These are phyloP conservation scores for Echeveria elegans DNA, from an alignment of 164 flowering plant genomes.

Conservation along the genomic window DNA sequence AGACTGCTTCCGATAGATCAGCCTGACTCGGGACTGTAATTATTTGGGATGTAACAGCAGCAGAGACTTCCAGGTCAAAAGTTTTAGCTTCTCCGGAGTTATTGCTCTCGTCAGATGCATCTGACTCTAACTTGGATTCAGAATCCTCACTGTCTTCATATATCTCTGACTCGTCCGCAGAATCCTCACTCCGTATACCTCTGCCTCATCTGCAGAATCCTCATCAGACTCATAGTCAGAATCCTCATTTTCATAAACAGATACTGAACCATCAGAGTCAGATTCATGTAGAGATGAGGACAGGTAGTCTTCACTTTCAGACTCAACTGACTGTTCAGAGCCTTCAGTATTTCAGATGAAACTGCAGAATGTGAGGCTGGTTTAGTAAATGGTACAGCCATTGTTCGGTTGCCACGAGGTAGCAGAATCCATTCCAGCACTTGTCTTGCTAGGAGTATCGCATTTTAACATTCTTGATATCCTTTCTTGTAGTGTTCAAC, in stretches of 20 bases:
- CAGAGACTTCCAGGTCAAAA: background rate
- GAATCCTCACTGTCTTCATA: background rate
- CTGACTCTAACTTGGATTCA: background rate
- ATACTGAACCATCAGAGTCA: background rate
- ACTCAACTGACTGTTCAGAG: no score
- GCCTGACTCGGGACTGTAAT: background rate
- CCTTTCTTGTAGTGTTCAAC: background rate
- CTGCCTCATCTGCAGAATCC: background rate
- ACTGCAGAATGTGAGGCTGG: background rate
- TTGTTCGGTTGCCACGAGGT: no score
- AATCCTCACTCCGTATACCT: background rate
- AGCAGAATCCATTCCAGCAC: background rate
- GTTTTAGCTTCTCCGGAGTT: background rate
- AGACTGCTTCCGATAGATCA: background rate
- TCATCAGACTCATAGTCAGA: background rate
- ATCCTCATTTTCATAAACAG: background rate
- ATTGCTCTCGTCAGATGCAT: background rate
- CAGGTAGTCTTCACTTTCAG: background rate
- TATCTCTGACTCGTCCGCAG: background rate
- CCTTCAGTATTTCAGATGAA: background rate
- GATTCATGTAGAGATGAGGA: background rate
- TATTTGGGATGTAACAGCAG: background rate
- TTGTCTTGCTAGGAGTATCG: background rate
- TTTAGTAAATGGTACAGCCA: background rate
- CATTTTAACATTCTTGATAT: background rate